Conservation (phyloP, 2,329 filamentous ascomycete genomes). For the Pseudogymnoascus sp. region DNA sequence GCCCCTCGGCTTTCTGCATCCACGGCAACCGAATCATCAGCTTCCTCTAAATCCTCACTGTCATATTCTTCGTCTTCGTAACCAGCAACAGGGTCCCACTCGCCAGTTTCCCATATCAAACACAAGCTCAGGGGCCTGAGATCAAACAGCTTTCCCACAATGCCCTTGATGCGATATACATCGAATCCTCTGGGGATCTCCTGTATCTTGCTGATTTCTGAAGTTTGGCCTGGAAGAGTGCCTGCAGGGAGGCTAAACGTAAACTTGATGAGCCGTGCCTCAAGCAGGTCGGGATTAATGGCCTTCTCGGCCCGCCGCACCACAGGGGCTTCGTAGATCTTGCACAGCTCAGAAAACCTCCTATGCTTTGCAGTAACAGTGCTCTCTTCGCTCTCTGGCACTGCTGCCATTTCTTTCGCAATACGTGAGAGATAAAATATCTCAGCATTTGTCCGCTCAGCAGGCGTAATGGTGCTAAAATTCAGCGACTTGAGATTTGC, state of each 20-base stretch:
- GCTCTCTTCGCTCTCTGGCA: constrained; percentile 44
- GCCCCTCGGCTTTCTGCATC: constrained; percentile 14
- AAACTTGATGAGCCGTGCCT: constrained; percentile 66
- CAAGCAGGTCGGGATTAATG: constrained; percentile 71
- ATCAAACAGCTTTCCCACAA: constrained; percentile 64
- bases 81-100: constrained; percentile 71
- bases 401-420: constrained; percentile 60
- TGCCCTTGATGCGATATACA: constrained; percentile 72
- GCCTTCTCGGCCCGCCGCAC: constrained; percentile 45
- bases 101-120: constrained; percentile 82
- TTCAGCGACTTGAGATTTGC: constrained; percentile 61
- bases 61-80: constrained; percentile 51
- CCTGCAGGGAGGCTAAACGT: constrained; percentile 35
- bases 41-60: constrained; percentile 45
- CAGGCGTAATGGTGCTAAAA: constrained; percentile 59
- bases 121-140: constrained; percentile 55
- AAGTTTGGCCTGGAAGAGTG: constrained; percentile 13
- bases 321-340: constrained; percentile 63
- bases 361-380: constrained; percentile 57
- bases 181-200: constrained; percentile 68
- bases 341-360: constrained; percentile 66
- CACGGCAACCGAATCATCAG: constrained; percentile 24
- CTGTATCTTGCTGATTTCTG: constrained; percentile 17
- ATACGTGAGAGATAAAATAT: constrained; percentile 88
- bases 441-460: constrained; percentile 80